phyloP scores from a whole-genome alignment of 1,139 yeast genomes.

The Diutina siamensis region DNA sequence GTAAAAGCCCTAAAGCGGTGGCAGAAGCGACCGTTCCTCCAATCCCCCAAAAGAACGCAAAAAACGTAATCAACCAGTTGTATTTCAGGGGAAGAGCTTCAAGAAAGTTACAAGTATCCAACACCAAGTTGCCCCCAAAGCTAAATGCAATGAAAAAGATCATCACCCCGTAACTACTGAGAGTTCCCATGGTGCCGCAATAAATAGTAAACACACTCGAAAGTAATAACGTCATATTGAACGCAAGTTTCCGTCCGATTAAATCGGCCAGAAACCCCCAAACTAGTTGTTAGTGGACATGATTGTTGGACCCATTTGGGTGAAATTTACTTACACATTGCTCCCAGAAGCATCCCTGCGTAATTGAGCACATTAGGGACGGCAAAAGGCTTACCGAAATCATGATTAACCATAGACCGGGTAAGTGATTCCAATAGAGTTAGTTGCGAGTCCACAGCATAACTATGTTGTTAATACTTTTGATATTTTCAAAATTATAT shows the following conservation, averaged over 20 bases:
- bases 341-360: slow-evolving; percentile 44
- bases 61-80: neutral
- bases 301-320: neutral
- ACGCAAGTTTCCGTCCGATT: slow-evolving; percentile 46
- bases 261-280: slow-evolving; percentile 53
- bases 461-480: neutral
- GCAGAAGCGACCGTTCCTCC: slow-evolving; percentile 1
- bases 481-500: neutral
- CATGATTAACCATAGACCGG: slow-evolving; percentile 29
- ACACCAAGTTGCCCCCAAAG: slow-evolving; percentile 4
- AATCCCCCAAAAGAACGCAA: slow-evolving; percentile 5
- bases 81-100: neutral
- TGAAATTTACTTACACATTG: slow-evolving; percentile 16
- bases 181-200: neutral
- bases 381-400: slow-evolving; percentile 25
- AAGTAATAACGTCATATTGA: slow-evolving; percentile 39
- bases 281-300: slow-evolving; percentile 9
- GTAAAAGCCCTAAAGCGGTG: neutral
- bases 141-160: neutral
- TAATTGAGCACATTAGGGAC: slow-evolving; percentile 15
- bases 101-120: neutral
- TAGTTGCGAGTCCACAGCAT: slow-evolving; percentile 51
- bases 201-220: neutral
- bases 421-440: slow-evolving; percentile 35
- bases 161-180: neutral